Conservation (phyloP, 192 early-diverging fungal species). For the Neocallimastix lanati region DNA sequence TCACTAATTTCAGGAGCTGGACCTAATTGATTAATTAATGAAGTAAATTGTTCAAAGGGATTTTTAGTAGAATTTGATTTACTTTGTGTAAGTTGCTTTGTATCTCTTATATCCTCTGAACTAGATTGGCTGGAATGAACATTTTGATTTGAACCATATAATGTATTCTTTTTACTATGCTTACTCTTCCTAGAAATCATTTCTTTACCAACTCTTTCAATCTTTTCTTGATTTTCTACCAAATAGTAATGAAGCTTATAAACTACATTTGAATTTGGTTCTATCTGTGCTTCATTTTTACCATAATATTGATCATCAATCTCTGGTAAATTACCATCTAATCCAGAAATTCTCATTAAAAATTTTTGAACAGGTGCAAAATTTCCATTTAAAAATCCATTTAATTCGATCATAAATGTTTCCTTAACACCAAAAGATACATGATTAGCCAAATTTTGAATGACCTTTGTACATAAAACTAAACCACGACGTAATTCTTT, state of each 20-base stretch:
- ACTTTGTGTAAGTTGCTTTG: background rate
- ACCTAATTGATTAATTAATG: constrained; percentile 71
- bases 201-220: background rate
- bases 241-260: background rate
- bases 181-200: background rate
- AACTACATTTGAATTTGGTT: background rate
- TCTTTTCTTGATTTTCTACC: background rate
- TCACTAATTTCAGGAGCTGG: constrained; percentile 49
- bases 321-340: background rate
- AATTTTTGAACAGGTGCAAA: constrained; percentile 61
- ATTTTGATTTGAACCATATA: background rate
- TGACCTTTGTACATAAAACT: constrained; percentile 80
- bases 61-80: constrained; percentile 14
- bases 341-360: constrained; percentile 52
- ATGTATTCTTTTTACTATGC: background rate
- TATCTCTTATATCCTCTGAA: background rate
- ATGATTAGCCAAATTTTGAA: constrained; percentile 91
- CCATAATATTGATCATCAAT: background rate
- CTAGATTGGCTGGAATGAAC: background rate
- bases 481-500: constrained; percentile 70
- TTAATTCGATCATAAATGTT: constrained; percentile 80
- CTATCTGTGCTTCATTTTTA: background rate
- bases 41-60: constrained; percentile 60
- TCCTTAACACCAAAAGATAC: constrained; percentile 87
- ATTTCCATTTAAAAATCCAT: constrained; percentile 70